These are phyloP conservation scores for Emergomyces africanus DNA, from an alignment of 2,329 filamentous ascomycete genomes.

Conservation along the genomic window DNA sequence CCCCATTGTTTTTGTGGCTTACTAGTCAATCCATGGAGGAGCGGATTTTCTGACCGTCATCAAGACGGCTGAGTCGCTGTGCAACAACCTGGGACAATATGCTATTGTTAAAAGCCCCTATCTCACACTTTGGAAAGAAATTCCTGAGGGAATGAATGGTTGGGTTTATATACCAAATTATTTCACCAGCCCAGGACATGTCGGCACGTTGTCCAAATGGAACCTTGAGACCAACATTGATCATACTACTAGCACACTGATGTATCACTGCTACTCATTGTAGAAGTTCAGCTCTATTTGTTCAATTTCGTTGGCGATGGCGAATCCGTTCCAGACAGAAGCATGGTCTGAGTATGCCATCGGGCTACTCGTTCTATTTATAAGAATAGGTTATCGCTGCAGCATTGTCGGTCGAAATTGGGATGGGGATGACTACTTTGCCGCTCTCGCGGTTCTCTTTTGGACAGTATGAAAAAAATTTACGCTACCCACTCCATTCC, in stretches of 20 bases:
- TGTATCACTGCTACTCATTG: background rate
- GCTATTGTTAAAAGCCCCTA: background rate
- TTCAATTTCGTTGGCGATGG: background rate
- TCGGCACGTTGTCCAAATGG: background rate
- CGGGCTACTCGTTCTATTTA: conserved; percentile 25
- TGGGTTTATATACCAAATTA: background rate
- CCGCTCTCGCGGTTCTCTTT: conserved; percentile 24
- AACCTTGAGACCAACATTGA: background rate
- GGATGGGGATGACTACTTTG: conserved; percentile 35
- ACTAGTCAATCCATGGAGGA: background rate
- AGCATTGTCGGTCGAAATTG: conserved; percentile 29
- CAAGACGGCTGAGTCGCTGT: background rate
- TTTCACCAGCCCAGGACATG: background rate
- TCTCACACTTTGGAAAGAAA: background rate
- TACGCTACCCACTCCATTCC: background rate
- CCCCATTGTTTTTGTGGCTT: background rate
- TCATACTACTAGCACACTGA: too few species aligned
- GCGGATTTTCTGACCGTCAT: background rate
- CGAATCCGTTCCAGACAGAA: conserved; percentile 32
- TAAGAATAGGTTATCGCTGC: conserved; percentile 29
- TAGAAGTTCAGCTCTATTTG: background rate
- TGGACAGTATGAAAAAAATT: conserved; percentile 22
- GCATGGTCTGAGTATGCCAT: conserved; percentile 35
- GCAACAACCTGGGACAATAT: background rate
- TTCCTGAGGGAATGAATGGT: background rate